These are phyloP conservation scores for Davidsoniella eucalypti DNA, from an alignment of 2,329 filamentous ascomycete species.

Conservation along the genomic window DNA sequence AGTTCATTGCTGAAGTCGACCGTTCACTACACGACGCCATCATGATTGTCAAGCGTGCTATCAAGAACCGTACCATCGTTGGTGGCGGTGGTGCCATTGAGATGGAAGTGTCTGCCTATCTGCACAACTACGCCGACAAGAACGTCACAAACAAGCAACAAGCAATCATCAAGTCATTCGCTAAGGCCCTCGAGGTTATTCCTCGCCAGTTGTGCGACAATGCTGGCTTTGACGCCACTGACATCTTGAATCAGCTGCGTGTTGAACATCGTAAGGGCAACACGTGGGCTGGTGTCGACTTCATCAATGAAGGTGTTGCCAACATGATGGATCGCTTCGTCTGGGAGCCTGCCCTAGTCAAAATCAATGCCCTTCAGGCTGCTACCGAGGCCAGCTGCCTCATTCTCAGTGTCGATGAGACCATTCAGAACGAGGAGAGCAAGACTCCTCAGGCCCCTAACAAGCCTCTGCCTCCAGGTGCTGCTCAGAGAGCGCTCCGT, in stretches of 20 bases:
- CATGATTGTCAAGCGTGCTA: slow-evolving; percentile 98
- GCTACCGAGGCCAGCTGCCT: slow-evolving; percentile 90
- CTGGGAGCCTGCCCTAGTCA: slow-evolving; percentile 92
- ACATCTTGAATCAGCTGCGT: slow-evolving; percentile 89
- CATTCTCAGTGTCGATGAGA: slow-evolving; percentile 94
- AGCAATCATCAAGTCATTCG: slow-evolving; percentile 92
- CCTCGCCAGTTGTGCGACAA: slow-evolving; percentile 97
- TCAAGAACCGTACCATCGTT: slow-evolving; percentile 87
- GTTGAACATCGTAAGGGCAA: slow-evolving; percentile 92
- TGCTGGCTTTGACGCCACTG: slow-evolving; percentile 92
- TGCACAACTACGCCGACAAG: slow-evolving; percentile 83
- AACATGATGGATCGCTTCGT: slow-evolving; percentile 95
- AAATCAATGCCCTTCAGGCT: slow-evolving; percentile 92
- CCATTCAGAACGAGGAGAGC: slow-evolving; percentile 95
- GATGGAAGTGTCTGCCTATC: slow-evolving; percentile 91
- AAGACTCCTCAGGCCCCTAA: slow-evolving; percentile 65
- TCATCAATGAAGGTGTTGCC: slow-evolving; percentile 74
- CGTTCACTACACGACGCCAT: slow-evolving; percentile 96
- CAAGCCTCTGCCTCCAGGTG: slow-evolving; percentile 57
- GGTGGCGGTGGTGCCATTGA: slow-evolving; percentile 87
- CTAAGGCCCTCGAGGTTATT: slow-evolving; percentile 92
- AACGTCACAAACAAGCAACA: slow-evolving; percentile 93
- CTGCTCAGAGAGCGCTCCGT: slow-evolving; percentile 75
- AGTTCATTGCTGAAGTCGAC: slow-evolving; percentile 98
- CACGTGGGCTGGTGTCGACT: slow-evolving; percentile 92